These are phyloP conservation scores for Tulasnella sp. DNA, from an alignment of 768 basidiomycete species.

Conservation along the genomic window DNA sequence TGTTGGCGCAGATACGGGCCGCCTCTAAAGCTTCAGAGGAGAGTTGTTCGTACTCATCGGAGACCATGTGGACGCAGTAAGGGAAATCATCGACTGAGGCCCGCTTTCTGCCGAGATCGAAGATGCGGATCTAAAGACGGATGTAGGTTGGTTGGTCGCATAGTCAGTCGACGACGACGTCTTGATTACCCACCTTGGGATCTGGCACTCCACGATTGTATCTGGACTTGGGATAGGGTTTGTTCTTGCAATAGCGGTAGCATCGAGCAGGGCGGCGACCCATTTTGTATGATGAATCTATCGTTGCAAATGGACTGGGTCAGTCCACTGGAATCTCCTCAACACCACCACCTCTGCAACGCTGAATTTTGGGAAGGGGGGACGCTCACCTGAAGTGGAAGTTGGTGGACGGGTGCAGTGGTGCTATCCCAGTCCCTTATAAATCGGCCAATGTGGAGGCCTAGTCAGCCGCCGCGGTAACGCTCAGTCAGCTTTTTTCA, in stretches of 20 bases:
- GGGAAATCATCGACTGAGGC: slow-evolving; percentile 97
- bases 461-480: too few species aligned
- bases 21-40: slow-evolving; percentile 95
- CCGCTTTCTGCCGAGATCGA: slow-evolving; percentile 91
- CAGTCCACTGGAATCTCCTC: too few species aligned
- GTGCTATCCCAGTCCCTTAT: too few species aligned
- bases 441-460: too few species aligned
- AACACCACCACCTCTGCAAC: too few species aligned
- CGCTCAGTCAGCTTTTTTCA: too few species aligned
- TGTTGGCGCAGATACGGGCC: slow-evolving; percentile 98
- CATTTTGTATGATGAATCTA: slow-evolving; percentile 40
- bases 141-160: background rate
- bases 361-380: too few species aligned
- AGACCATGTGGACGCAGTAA: slow-evolving; percentile 92
- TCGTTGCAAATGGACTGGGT: too few species aligned
- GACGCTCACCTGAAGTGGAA: too few species aligned
- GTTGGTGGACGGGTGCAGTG: too few species aligned
- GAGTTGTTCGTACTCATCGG: slow-evolving; percentile 95
- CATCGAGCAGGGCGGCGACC: slow-evolving; percentile 96
- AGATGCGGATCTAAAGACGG: slow-evolving; percentile 74
- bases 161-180: background rate
- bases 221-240: slow-evolving; percentile 90
- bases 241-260: slow-evolving; percentile 99
- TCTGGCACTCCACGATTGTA: slow-evolving; percentile 99
- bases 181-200: slow-evolving; percentile 49